Conservation (phyloP, 768 basidiomycete genomes). For the Panus rudis region DNA sequence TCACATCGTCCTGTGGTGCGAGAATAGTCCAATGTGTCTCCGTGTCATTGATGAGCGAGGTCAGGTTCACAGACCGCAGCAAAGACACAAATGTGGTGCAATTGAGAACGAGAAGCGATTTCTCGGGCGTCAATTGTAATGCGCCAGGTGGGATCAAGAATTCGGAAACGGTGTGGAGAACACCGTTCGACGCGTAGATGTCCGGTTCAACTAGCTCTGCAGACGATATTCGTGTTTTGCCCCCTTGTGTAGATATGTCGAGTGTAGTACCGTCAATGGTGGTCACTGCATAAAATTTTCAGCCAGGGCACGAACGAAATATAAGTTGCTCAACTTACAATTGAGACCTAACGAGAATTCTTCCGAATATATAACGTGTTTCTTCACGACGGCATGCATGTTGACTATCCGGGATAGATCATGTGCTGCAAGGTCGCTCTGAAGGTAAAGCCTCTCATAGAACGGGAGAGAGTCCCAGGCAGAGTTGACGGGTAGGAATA, state of each 20-base stretch:
- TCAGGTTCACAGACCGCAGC: constrained; percentile 76
- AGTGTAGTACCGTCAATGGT: constrained; percentile 64
- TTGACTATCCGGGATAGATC: constrained; percentile 75
- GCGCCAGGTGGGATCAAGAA: constrained; percentile 74
- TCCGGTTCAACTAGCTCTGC: constrained; percentile 68
- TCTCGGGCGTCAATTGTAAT: constrained; percentile 85
- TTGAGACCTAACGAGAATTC: constrained; percentile 46
- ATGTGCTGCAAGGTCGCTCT: constrained; percentile 78
- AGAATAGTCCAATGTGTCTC: constrained; percentile 77
- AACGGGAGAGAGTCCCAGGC: constrained; percentile 77
- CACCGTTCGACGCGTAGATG: constrained; percentile 91
- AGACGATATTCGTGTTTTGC: constrained; percentile 48
- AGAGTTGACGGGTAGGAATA: constrained; percentile 82
- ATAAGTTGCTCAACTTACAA: constrained; percentile 36
- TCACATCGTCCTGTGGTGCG: constrained; percentile 83
- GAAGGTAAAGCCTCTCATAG: constrained; percentile 81
- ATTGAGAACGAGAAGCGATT: constrained; percentile 87
- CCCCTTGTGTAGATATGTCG: constrained; percentile 39
- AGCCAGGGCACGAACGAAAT: neutral
- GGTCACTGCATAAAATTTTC: constrained; percentile 40
- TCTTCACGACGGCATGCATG: constrained; percentile 61
- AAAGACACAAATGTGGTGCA: constrained; percentile 88
- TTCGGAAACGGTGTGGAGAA: constrained; percentile 81
- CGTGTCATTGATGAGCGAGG: constrained; percentile 61
- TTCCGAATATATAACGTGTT: constrained; percentile 60